Conservation (phyloP, 768 basidiomycete species). For the Lanmaoa rubissima region DNA sequence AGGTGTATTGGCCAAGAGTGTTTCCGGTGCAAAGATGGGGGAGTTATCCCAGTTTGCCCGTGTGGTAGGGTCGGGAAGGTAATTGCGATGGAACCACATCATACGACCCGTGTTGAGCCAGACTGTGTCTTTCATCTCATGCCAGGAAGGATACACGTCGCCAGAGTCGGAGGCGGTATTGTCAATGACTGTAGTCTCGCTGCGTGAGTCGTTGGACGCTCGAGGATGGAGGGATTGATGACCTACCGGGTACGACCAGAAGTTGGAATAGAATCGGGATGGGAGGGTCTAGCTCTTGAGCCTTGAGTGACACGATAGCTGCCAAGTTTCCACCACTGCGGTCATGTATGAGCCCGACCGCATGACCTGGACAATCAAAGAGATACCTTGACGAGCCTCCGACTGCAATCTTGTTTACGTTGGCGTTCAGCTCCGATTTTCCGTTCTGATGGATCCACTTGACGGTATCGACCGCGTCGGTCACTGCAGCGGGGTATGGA, state of each 20-base stretch:
- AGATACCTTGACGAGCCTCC: conserved; percentile 68
- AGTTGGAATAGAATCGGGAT: conserved; percentile 64
- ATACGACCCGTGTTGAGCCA: conserved; percentile 62
- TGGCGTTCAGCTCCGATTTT: conserved; percentile 42
- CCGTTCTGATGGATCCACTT: conserved; percentile 58
- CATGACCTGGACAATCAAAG: not conserved
- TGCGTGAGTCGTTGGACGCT: not conserved
- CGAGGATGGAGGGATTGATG: not conserved
- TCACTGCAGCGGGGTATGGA: conserved; percentile 67
- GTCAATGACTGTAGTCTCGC: conserved; percentile 46
- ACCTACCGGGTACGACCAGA: conserved; percentile 57
- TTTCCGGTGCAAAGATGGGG: conserved; percentile 64
- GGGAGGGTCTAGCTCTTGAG: conserved; percentile 44
- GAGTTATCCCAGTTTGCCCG: conserved; percentile 67
- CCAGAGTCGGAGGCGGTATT: conserved; percentile 54
- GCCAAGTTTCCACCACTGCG: conserved; percentile 70
- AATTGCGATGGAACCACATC: conserved; percentile 69
- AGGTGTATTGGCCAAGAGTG: conserved; percentile 48
- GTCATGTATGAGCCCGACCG: no score
- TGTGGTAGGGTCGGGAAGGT: conserved; percentile 60
- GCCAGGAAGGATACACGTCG: conserved; percentile 48
- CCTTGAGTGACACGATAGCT: conserved; percentile 62
- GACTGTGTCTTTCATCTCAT: conserved; percentile 52
- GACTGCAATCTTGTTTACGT: conserved; percentile 57
- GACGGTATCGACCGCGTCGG: conserved; percentile 67